phyloP scores from a whole-genome alignment of 305 asterid genomes.

The Fraxinus platypoda region DNA sequence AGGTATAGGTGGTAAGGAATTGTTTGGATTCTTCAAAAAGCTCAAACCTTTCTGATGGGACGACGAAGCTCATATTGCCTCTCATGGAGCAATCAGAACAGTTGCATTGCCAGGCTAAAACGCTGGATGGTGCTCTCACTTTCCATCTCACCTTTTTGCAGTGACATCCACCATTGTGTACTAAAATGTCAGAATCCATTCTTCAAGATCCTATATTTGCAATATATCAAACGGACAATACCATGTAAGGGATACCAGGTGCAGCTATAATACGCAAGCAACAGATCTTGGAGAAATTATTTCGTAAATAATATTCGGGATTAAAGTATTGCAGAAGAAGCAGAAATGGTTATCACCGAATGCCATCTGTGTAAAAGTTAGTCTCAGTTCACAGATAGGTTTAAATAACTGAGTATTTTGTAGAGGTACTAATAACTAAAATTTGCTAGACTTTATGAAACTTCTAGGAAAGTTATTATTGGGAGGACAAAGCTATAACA shows the following conservation, averaged over 20 bases:
- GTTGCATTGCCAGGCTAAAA: constrained; percentile 73
- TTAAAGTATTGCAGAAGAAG: not conserved
- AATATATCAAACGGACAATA: not conserved
- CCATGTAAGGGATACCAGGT: not conserved
- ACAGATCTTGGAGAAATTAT: not conserved
- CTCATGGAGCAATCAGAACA: constrained; percentile 84
- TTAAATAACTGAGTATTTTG: not conserved
- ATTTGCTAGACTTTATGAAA: not conserved
- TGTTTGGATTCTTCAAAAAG: constrained; percentile 62
- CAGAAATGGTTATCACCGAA: not conserved
- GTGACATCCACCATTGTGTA: constrained; percentile 85
- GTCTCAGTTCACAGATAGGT: not conserved
- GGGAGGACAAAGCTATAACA: not conserved
- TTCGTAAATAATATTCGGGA: not conserved
- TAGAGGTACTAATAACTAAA: not conserved
- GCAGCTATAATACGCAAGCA: not conserved
- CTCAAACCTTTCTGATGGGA: constrained; percentile 65
- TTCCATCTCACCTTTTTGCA: constrained; percentile 71
- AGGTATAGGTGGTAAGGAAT: constrained; percentile 71
- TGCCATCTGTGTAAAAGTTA: not conserved
- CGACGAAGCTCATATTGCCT: constrained; percentile 66
- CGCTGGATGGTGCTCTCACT: constrained; percentile 56
- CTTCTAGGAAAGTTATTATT: not conserved
- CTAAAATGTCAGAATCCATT: constrained; percentile 46
- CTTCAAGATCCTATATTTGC: constrained; percentile 7